Percentiles rank a stretch among this genome's conserved stretches.
Conservation (phyloP, 306 rosid genomes). For the Senna siamea region DNA sequence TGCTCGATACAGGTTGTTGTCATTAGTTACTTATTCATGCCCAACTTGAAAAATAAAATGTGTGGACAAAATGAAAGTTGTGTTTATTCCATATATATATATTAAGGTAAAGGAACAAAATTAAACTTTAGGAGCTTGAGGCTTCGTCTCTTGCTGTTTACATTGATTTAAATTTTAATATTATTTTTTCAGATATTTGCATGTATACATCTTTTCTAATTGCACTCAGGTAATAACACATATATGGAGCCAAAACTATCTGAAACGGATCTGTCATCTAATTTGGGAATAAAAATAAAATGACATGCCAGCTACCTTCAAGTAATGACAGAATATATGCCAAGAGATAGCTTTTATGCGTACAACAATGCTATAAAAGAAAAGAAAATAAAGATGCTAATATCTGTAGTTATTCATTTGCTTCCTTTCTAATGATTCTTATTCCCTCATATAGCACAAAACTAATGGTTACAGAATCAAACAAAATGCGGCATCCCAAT, state of each 20-base stretch:
- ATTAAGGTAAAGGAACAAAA: background rate
- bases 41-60: too few species aligned
- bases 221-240: background rate
- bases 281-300: background rate
- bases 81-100: too few species aligned
- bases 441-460: background rate
- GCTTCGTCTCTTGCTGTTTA: too few species aligned
- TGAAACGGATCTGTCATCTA: background rate
- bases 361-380: background rate
- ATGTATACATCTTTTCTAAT: background rate
- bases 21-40: too few species aligned
- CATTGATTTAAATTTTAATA: background rate
- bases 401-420: background rate
- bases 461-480: constrained; percentile 40
- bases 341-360: constrained; percentile 17
- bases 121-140: background rate
- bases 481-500: constrained; percentile 26
- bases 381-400: background rate
- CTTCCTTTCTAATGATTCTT: background rate
- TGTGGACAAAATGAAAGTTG: too few species aligned
- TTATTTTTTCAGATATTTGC: background rate
- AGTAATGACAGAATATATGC: constrained; percentile 9
- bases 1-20: too few species aligned
- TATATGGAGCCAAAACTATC: constrained; percentile 5
- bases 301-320: background rate